phyloP scores from a whole-genome alignment of 2,329 filamentous ascomycete species.

The Penicillium sp. region DNA sequence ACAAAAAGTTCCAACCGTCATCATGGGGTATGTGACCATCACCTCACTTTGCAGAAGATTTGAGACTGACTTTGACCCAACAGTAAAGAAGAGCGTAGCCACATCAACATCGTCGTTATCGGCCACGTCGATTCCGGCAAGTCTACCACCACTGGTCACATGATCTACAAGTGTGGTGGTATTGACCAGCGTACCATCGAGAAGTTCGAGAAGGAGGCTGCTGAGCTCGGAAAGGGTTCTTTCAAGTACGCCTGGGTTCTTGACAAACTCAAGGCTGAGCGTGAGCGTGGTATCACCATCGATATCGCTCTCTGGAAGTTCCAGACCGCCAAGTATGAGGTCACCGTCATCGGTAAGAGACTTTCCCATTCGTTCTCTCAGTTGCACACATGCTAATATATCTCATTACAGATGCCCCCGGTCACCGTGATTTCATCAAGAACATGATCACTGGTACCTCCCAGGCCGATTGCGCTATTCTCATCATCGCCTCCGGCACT shows the following conservation, averaged over 20 bases:
- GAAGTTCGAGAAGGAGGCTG: conserved; percentile 99
- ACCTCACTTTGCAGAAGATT: no score
- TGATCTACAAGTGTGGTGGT: conserved; percentile 99
- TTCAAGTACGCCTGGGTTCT: conserved; percentile 99
- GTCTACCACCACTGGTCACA: conserved; percentile 91
- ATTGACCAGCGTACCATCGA: conserved; percentile 99
- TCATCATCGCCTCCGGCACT: conserved; percentile 99
- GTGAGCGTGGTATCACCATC: conserved; percentile 99
- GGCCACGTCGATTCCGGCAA: conserved; percentile 99
- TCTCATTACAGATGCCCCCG: conserved; percentile 71
- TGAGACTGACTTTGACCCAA: neutral
- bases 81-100: conserved; percentile 93
- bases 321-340: conserved; percentile 96
- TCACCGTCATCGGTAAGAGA: conserved; percentile 88
- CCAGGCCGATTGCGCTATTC: conserved; percentile 98
- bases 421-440: conserved; percentile 99
- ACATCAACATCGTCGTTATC: conserved; percentile 98
- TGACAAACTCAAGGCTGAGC: conserved; percentile 99
- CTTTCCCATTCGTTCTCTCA: neutral
- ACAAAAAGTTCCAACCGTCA: conserved; percentile 51
- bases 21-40: conserved; percentile 57
- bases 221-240: conserved; percentile 98
- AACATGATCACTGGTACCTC: conserved; percentile 99
- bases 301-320: conserved; percentile 99
- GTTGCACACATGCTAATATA: conserved; percentile 11